Evolutionary conservation across 495 filamentous ascomycete genomes (phyloP).

Genomic region (Tuber melanosporum): DNA sequence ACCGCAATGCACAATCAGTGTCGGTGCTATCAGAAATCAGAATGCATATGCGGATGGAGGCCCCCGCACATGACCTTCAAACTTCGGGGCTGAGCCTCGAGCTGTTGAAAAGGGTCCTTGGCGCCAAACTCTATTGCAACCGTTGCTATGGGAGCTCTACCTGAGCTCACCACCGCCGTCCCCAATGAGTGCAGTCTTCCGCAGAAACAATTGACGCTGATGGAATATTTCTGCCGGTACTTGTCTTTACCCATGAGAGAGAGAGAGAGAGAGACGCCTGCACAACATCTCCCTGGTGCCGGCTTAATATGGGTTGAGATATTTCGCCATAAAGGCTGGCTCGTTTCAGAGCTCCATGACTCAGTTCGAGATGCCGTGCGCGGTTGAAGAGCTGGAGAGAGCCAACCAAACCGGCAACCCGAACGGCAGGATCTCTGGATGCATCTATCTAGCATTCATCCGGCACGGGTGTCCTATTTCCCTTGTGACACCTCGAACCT

Average conservation of each 20-base stretch:
- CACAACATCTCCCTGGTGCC: neutral
- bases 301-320: neutral
- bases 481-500: neutral
- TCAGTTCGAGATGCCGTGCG: neutral
- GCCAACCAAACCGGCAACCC: neutral
- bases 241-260: neutral
- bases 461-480: neutral
- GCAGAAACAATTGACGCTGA: neutral
- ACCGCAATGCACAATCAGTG: neutral
- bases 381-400: neutral
- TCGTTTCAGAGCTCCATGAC: neutral
- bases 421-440: neutral
- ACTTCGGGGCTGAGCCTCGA: neutral
- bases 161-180: neutral
- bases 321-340: neutral
- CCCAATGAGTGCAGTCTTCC: neutral
- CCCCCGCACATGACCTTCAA: constrained; percentile 1
- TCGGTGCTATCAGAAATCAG: neutral
- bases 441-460: neutral
- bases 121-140: neutral
- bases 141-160: neutral
- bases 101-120: constrained; percentile 1
- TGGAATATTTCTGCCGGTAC: neutral
- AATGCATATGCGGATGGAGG: neutral
- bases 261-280: neutral